These are phyloP conservation scores for Citrus cavaleriei DNA, from an alignment of 345 rosid species.

Conservation along the genomic window DNA sequence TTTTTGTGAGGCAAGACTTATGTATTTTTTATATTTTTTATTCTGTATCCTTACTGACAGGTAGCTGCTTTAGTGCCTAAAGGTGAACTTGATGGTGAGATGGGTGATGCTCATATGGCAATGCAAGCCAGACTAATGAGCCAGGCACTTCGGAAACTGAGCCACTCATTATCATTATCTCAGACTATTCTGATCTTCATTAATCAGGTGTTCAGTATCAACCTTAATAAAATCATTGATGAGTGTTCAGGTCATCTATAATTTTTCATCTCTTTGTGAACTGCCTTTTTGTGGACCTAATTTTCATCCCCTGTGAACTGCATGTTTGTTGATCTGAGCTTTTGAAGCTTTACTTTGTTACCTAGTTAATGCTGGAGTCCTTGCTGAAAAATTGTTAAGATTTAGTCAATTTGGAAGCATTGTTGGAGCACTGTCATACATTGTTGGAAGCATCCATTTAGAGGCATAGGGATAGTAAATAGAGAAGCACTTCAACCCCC, in stretches of 20 bases:
- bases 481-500: background rate
- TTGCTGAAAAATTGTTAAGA: background rate
- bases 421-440: background rate
- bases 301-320: background rate
- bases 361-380: background rate
- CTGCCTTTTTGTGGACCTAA: background rate
- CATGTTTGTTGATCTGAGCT: background rate
- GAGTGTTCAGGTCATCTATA: background rate
- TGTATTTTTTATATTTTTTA: conserved; percentile 3
- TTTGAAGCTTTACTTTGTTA: background rate
- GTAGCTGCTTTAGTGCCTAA: conserved; percentile 99
- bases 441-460: background rate
- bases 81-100: conserved; percentile 97
- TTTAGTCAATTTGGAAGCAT: no score
- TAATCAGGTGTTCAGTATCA: conserved; percentile 58
- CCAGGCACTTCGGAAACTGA: conserved; percentile 95
- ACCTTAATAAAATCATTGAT: background rate
- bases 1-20: background rate
- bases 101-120: conserved; percentile 99
- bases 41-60: conserved; percentile 30
- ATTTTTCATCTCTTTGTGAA: background rate
- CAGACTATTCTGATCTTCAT: conserved; percentile 76
- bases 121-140: conserved; percentile 99
- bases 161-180: conserved; percentile 84
- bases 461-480: background rate